A percentile compares a stretch with the other conserved stretches of the same genome.
Evolutionary conservation across 768 basidiomycete genomes (phyloP).

Genomic region (Boletus huronensis): DNA sequence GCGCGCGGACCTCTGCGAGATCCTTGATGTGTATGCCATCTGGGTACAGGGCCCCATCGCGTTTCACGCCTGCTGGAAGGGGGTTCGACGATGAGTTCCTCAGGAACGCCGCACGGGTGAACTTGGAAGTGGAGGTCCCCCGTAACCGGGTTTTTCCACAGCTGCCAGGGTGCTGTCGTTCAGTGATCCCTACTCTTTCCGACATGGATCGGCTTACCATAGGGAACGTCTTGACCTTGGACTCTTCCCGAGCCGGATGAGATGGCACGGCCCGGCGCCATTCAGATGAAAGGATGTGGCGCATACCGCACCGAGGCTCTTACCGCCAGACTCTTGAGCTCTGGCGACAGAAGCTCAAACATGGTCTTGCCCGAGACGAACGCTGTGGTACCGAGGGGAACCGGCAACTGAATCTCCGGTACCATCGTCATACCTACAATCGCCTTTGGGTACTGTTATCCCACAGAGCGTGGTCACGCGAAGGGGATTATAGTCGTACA

Average conservation of each 20-base stretch:
- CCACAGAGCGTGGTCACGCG: conserved; percentile 87
- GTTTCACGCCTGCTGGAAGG: conserved; percentile 55
- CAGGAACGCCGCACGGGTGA: conserved; percentile 74
- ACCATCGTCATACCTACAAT: conserved; percentile 84
- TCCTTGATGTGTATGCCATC: conserved; percentile 77
- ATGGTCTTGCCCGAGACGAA: conserved; percentile 82
- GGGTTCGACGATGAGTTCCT: conserved; percentile 68
- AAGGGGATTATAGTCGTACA: conserved; percentile 79
- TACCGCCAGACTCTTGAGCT: conserved; percentile 78
- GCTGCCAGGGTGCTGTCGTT: conserved; percentile 34
- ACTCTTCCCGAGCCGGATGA: conserved; percentile 78
- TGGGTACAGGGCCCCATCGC: conserved; percentile 72
- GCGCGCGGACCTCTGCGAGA: conserved; percentile 65
- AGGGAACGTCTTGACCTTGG: conserved; percentile 68
- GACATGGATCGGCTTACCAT: conserved; percentile 37
- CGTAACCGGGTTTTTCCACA: conserved; percentile 93
- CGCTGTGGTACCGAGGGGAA: conserved; percentile 84
- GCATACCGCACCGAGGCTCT: conserved; percentile 72
- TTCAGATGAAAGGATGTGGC: conserved; percentile 89
- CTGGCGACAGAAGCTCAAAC: conserved; percentile 72
- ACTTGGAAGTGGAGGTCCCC: conserved; percentile 83
- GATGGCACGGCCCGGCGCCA: conserved; percentile 69
- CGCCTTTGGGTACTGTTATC: conserved; percentile 65
- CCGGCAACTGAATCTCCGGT: conserved; percentile 75
- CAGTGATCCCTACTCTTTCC: not conserved